Evolutionary conservation across 2,329 filamentous ascomycete genomes (phyloP).

Genomic region (Sordariomycetes sp.): DNA sequence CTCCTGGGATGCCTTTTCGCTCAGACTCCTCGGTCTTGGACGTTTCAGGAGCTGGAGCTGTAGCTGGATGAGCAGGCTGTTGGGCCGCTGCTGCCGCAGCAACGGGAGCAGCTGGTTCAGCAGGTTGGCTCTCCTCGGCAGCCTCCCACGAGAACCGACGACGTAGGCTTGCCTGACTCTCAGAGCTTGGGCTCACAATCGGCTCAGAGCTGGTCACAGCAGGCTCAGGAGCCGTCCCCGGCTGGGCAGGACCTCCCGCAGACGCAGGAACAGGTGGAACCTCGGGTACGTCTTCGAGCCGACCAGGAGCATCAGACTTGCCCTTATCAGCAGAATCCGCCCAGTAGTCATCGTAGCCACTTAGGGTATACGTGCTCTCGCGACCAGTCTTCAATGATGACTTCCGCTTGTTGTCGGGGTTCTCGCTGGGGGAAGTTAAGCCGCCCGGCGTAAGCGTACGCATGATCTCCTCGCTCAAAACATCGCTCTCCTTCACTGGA

Average conservation of each 20-base stretch:
- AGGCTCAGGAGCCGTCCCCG: not conserved
- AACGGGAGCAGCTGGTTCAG: slow-evolving; percentile 5
- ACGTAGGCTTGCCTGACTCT: slow-evolving; percentile 1
- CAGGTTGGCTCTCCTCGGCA: slow-evolving; percentile 8
- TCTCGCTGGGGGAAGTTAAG: not conserved
- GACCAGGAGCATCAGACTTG: not conserved
- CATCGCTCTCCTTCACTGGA: slow-evolving; percentile 60
- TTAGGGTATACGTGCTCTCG: slow-evolving; percentile 55
- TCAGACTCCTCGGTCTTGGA: slow-evolving; percentile 4
- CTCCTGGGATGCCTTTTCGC: not conserved
- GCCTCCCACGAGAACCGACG: slow-evolving; percentile 29
- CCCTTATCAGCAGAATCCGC: slow-evolving; percentile 22
- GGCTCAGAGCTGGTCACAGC: not conserved
- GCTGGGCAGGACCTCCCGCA: not conserved
- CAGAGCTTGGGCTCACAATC: not conserved
- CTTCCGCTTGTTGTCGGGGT: slow-evolving; percentile 7
- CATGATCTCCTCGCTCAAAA: slow-evolving; percentile 65
- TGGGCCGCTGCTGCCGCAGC: not conserved
- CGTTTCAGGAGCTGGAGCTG: not conserved
- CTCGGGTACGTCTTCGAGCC: slow-evolving; percentile 1
- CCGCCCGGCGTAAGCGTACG: slow-evolving; percentile 50
- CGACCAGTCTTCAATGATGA: not conserved
- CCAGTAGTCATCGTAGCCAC: slow-evolving; percentile 63
- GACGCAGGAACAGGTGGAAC: not conserved
- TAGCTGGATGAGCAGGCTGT: not conserved